Conservation (phyloP, 2,329 filamentous ascomycete species). For the Sporothrix schenckii region DNA sequence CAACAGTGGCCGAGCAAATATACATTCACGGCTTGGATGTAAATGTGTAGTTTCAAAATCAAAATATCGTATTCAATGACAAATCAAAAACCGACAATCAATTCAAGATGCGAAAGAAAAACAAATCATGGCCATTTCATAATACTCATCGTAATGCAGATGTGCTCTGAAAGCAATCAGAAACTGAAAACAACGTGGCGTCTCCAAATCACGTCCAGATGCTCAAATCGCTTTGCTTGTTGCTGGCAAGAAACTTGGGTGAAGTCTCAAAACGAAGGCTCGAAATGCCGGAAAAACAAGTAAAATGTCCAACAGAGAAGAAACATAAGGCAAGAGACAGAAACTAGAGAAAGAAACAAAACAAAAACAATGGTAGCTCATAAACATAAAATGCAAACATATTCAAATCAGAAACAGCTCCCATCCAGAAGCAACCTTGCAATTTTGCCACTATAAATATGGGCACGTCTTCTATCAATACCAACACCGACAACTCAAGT, state of each 20-base stretch:
- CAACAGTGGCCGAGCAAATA: neutral
- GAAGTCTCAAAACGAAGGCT: neutral
- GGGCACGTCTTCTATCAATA: neutral
- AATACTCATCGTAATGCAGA: neutral
- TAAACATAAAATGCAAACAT: constrained; percentile 5
- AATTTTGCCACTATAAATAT: constrained; percentile 19
- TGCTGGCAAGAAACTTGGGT: neutral
- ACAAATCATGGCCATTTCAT: constrained; percentile 7
- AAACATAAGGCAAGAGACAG: neutral
- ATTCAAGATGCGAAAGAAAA: neutral
- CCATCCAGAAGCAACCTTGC: neutral
- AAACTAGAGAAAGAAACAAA: neutral
- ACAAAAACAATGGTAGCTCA: constrained; percentile 2
- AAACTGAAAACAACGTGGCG: neutral
- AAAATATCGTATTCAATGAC: constrained; percentile 4
- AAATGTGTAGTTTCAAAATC: neutral
- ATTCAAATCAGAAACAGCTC: neutral
- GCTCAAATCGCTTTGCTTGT: neutral
- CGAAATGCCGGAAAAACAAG: neutral
- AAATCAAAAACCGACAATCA: neutral
- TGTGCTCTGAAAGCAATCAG: neutral
- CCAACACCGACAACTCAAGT: neutral
- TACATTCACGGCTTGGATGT: neutral
- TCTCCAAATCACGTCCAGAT: neutral
- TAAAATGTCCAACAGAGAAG: neutral